phyloP scores from a whole-genome alignment of 805 yeast genomes.

The Suhomyces emberorum region DNA sequence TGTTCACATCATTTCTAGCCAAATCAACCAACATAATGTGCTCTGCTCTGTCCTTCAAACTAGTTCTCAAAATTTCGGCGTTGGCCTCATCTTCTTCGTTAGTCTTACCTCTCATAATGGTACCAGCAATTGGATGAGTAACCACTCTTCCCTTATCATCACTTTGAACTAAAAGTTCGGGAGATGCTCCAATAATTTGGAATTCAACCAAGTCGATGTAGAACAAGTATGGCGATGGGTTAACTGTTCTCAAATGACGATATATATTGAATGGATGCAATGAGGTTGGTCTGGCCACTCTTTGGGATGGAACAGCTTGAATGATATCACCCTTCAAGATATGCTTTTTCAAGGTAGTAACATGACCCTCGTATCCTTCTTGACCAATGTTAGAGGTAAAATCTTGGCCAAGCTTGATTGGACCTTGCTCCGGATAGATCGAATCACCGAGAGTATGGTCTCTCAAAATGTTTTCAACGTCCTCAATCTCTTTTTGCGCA shows the following conservation, averaged over 20 bases:
- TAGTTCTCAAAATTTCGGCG: constrained; percentile 68
- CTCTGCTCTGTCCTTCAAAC: constrained; percentile 92
- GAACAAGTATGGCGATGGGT: constrained; percentile 96
- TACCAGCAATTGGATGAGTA: constrained; percentile 98
- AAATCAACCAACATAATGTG: constrained; percentile 98
- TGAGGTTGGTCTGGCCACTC: constrained; percentile 92
- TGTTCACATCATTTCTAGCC: constrained; percentile 93
- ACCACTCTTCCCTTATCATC: constrained; percentile 70
- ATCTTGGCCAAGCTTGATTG: constrained; percentile 61
- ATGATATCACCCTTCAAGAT: constrained; percentile 90
- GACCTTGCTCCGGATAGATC: constrained; percentile 69
- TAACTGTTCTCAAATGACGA: constrained; percentile 90
- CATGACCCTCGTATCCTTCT: constrained; percentile 88
- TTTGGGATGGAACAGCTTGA: constrained; percentile 97
- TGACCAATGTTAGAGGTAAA: constrained; percentile 90
- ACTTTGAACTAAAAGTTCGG: constrained; percentile 85
- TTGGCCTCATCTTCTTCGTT: constrained; percentile 85
- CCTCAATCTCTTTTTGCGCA: constrained; percentile 59
- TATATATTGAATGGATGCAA: constrained; percentile 96
- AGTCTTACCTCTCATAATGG: constrained; percentile 86
- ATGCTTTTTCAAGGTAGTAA: constrained; percentile 68
- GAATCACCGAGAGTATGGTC: constrained; percentile 39
- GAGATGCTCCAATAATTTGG: constrained; percentile 96
- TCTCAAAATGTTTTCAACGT: constrained; percentile 48
- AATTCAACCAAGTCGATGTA: constrained; percentile 89